A percentile compares a stretch with the other conserved stretches of the same genome.
phyloP scores from a whole-genome alignment of 176 grass and related monocot genomes.

The Triticum monococcum region DNA sequence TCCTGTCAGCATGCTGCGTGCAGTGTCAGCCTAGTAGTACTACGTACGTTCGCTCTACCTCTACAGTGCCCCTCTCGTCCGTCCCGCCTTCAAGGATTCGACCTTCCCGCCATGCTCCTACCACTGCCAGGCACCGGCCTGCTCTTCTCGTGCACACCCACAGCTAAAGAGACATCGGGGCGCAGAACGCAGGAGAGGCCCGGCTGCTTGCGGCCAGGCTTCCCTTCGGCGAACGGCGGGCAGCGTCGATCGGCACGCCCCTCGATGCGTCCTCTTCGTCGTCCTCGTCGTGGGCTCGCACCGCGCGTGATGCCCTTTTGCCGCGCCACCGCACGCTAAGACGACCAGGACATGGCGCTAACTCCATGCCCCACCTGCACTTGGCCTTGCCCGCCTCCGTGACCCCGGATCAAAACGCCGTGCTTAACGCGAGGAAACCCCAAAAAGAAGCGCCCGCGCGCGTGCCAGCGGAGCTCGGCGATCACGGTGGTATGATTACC shows the following conservation, averaged over 20 bases:
- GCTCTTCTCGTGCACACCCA: not conserved
- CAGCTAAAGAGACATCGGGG: not conserved
- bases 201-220: not conserved
- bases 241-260: not conserved
- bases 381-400: not conserved
- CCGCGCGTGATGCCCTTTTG: constrained; percentile 29
- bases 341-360: too few relatives aligned
- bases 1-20: not conserved
- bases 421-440: too few relatives aligned
- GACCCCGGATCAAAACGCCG: not conserved
- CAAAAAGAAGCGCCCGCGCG: not conserved
- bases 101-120: not conserved
- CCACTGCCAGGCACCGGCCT: not conserved
- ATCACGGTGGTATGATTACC: constrained; percentile 26
- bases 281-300: not conserved
- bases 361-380: not conserved
- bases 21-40: not conserved
- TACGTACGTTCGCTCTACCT: not conserved
- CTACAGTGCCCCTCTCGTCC: not conserved
- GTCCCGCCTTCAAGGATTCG: not conserved
- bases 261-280: not conserved
- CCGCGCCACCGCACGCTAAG: constrained; percentile 3
- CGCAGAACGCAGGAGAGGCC: too few relatives aligned
- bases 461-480: not conserved
- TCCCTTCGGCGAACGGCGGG: not conserved